phyloP scores from a whole-genome alignment of 768 basidiomycete genomes.

The Hirschioporus abietinus region DNA sequence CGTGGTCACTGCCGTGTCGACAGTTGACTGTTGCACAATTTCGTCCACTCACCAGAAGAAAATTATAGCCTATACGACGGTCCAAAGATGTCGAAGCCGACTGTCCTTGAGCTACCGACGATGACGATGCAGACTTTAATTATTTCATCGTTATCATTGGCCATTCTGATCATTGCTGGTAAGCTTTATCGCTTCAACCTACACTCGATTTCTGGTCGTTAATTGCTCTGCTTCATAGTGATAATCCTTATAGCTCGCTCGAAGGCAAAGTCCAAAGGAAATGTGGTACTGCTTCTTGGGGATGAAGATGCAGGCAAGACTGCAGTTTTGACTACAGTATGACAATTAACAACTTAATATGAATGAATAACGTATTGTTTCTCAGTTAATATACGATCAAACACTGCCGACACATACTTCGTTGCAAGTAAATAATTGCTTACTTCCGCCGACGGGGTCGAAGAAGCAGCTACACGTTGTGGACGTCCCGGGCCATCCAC shows the following conservation, averaged over 20 bases:
- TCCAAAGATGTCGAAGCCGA: background rate
- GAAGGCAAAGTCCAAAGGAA: slow-evolving; percentile 44
- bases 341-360: slow-evolving; percentile 22
- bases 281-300: slow-evolving; percentile 70
- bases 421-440: slow-evolving; percentile 62
- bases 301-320: slow-evolving; percentile 79
- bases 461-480: slow-evolving; percentile 49
- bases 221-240: slow-evolving; percentile 25
- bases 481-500: slow-evolving; percentile 83
- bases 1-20: no score
- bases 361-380: slow-evolving; percentile 9
- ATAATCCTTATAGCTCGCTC: slow-evolving; percentile 37
- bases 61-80: background rate
- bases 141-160: slow-evolving; percentile 38
- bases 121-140: slow-evolving; percentile 36
- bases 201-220: slow-evolving; percentile 8
- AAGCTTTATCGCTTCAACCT: slow-evolving; percentile 13
- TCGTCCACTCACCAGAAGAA: no score
- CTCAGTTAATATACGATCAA: slow-evolving; percentile 60
- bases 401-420: slow-evolving; percentile 70
- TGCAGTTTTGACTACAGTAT: slow-evolving; percentile 63
- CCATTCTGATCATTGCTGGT: slow-evolving; percentile 41
- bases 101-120: background rate
- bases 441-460: slow-evolving; percentile 36
- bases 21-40: no score